Percentiles rank a stretch among this genome's conserved stretches.
Evolutionary conservation across 768 basidiomycete species (phyloP).

Genomic region (Tephrocybe rancida): DNA sequence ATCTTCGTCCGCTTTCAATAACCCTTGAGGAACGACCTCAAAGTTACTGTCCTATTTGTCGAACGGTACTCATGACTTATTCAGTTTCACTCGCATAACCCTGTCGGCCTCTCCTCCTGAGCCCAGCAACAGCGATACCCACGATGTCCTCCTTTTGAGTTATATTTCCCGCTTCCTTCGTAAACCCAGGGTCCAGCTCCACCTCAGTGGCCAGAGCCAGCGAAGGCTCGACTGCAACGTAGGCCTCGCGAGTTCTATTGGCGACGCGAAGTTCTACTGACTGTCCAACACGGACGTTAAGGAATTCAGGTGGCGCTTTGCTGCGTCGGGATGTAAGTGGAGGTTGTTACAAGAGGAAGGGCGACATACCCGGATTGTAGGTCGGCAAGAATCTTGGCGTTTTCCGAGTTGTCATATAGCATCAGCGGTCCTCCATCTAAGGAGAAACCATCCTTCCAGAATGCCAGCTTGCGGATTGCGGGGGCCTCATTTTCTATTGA

Average conservation of each 20-base stretch:
- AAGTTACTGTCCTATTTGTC: neutral
- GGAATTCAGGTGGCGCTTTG: conserved; percentile 74
- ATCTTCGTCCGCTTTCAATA: conserved; percentile 10
- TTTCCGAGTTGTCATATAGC: conserved; percentile 79
- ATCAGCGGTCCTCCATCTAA: conserved; percentile 88
- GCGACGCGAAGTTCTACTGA: conserved; percentile 82
- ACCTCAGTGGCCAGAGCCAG: conserved; percentile 78
- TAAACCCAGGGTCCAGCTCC: no score
- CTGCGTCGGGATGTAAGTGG: no score
- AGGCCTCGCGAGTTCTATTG: conserved; percentile 72
- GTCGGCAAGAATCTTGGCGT: conserved; percentile 68
- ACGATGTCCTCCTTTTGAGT: conserved; percentile 7
- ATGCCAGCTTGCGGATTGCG: conserved; percentile 75
- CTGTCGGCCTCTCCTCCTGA: neutral
- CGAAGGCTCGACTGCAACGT: conserved; percentile 59
- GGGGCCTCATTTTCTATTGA: conserved; percentile 47
- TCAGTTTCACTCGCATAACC: neutral
- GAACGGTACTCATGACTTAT: neutral
- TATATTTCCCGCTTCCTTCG: conserved; percentile 10
- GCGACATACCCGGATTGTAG: conserved; percentile 79
- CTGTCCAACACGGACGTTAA: conserved; percentile 77
- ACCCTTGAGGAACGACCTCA: no score
- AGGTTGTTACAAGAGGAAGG: no score
- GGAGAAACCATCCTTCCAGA: conserved; percentile 94
- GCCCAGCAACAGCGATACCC: neutral